phyloP scores from a whole-genome alignment of 345 rosid genomes.

The Populus deltoides region DNA sequence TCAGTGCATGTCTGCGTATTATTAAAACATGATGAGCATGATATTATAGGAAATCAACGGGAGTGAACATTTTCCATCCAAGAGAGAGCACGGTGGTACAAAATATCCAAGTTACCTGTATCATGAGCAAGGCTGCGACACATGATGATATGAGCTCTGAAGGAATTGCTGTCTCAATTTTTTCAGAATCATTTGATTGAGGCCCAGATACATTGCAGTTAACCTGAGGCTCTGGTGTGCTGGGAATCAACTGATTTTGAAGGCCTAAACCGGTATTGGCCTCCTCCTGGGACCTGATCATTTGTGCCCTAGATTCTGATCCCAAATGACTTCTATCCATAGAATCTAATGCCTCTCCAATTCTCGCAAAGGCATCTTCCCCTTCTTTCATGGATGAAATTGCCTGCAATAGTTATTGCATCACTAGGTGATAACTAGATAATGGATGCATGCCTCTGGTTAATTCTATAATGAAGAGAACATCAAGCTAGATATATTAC shows the following conservation, averaged over 20 bases:
- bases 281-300: constrained; percentile 41
- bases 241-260: constrained; percentile 34
- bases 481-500: not conserved
- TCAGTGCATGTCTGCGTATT: constrained; percentile 74
- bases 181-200: constrained; percentile 40
- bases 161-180: constrained; percentile 52
- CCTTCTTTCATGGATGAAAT: constrained; percentile 68
- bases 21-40: constrained; percentile 5
- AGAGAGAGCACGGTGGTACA: not conserved
- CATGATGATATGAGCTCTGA: constrained; percentile 79
- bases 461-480: not conserved
- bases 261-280: constrained; percentile 35
- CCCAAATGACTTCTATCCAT: constrained; percentile 43
- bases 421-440: not conserved
- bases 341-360: constrained; percentile 64
- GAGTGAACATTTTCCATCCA: not conserved
- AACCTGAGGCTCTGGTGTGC: constrained; percentile 34
- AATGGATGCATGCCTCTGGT: not conserved
- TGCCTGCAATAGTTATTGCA: constrained; percentile 51
- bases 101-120: constrained; percentile 56
- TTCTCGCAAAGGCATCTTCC: constrained; percentile 58
- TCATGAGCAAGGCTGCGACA: constrained; percentile 79
- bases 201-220: constrained; percentile 18
- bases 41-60: not conserved
- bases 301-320: constrained; percentile 35